Evolutionary conservation across 148 eudicot genomes (phyloP), one percentile per base, ranked within the genome.

Genomic region (Diospyros lotus): DNA sequence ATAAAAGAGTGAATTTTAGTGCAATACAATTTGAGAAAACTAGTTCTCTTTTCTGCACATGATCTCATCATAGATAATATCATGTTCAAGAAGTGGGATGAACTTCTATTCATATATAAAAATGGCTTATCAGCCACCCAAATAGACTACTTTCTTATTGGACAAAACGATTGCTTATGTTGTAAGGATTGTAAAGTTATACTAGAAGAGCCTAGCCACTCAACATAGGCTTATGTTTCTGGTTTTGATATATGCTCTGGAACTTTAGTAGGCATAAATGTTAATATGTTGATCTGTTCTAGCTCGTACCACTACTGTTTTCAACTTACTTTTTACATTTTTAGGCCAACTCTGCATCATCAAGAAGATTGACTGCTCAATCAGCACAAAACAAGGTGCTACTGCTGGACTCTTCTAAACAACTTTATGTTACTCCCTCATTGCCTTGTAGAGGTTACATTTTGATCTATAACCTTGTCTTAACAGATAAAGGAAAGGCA

Each of bases 311-410:
- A n/a, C 13, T 46, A 1, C 52, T 40, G 13, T 40, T 69, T 61
- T 18, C 45, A 76, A 38, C 13, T 46, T 3, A 4, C 51, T 6
- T 48, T 48, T 12, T 73, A 46, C 13, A 56, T 17, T 76, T 74
- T 63, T 77, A 83, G 89, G 80, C 67, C 14, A 87, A 75, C 38
- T 69, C 72, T 66, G 79, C 69, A 71, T 58, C 87, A 53, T 84
- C 83, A 73, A 75, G 81, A 13, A 83, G 46, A 75, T 74, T 68
- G 50, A 63, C 74, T 52, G 66, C 82, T 71, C 78, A 46, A 44
- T 11, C 76, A 42, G 39, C 67, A 70, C 71, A 73, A 69, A 75
- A 69, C 52, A 78, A 83, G 76, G 73, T 78, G 68, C 64, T 65
- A 28, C 40, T 63, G 56, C 77, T 60, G n/a, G 9, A 43, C 12